Conservation (phyloP, 768 basidiomycete species). For the Trametes sanguinea region DNA sequence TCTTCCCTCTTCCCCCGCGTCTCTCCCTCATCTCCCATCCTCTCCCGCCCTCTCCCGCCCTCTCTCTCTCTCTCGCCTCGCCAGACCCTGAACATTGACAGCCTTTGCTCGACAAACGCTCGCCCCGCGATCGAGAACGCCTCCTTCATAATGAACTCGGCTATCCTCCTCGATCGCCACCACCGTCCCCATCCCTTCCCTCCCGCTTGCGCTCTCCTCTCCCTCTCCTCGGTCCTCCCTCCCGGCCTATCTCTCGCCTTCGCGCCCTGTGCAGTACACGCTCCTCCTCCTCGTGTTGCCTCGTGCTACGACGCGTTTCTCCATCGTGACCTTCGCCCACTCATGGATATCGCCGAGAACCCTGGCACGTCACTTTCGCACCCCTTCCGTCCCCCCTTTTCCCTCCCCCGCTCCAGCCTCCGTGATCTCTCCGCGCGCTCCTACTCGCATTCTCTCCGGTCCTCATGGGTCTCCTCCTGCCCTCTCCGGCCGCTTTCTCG, state of each 20-base stretch:
- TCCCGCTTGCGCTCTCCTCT: not conserved
- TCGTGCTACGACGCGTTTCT: slow-evolving; percentile 5
- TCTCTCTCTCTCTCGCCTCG: not conserved
- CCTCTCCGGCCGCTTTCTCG: not conserved
- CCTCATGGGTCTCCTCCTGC: not conserved
- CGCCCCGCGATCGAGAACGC: not conserved
- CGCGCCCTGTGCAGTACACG: not conserved
- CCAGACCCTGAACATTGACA: not conserved
- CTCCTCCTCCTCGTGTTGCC: slow-evolving; percentile 3
- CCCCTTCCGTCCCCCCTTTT: not conserved
- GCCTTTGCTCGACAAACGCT: not conserved
- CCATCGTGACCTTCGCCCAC: slow-evolving; percentile 5
- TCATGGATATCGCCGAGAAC: not conserved
- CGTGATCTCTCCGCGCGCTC: slow-evolving; percentile 10
- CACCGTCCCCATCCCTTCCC: not conserved
- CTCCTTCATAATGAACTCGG: slow-evolving; percentile 9
- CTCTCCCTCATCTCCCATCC: not conserved
- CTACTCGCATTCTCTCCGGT: not conserved
- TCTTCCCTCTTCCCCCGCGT: not conserved
- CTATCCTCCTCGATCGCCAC: not conserved
- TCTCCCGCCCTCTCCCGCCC: not conserved
- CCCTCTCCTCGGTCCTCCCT: not conserved
- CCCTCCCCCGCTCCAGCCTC: not conserved
- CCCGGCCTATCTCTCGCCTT: too few species aligned
- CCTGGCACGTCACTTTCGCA: not conserved